Evolutionary conservation across 225 moss, liverwort and hornwort species (phyloP), one percentile per base, ranked within the genome.

Genomic region (Takakia lepidozioides): DNA sequence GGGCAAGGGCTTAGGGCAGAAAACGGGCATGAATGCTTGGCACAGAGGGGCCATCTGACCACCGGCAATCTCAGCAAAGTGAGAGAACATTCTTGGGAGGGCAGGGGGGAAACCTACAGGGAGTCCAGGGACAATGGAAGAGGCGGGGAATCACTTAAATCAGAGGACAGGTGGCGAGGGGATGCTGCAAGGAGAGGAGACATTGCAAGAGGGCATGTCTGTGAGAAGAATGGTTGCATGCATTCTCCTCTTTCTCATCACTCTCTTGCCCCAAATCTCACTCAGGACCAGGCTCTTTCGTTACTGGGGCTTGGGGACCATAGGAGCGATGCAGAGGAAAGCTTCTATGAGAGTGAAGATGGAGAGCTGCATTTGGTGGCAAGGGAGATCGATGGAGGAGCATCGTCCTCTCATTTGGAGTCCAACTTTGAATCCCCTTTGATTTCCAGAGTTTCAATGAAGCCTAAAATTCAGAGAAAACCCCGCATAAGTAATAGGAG

Each of bases 341-440:
- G 70, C 27, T 71, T 75, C 29, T 58, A 62, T 25, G 75, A 66
- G 51, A 75, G 70, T 38, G 75, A 75, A 46, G 65, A 75, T 17
- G 59, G 53, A 15, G 70, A 25, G 9, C 7, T 64, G 39, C 49
- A 21, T 16, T n/a, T 58, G n/a, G 25, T 43, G 21, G 16, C 17
- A 7, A 8, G 26, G 19, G 54, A 27, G 10, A 13, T 25, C 10
- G 38, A 53, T 1, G 27, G 11, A 1, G 56, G 54, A 1, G 25
- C 38, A 4, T 43, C 60, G 22, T 40, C 59, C 18, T 65, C 65
- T 35, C 66, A 66, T 48, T 55, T 59, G n/a, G n/a, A n/a, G 38
- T 76, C 70, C 16, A 76, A 71, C 44, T 71, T 66, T 36, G 75
- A 58, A 18, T 76, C 70, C 16, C 62, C 75, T 5, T 56, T 67